Evolutionary conservation across 805 yeast species (phyloP), one percentile per base, ranked within the genome.

Genomic region (Dipodascopsis tothii): DNA sequence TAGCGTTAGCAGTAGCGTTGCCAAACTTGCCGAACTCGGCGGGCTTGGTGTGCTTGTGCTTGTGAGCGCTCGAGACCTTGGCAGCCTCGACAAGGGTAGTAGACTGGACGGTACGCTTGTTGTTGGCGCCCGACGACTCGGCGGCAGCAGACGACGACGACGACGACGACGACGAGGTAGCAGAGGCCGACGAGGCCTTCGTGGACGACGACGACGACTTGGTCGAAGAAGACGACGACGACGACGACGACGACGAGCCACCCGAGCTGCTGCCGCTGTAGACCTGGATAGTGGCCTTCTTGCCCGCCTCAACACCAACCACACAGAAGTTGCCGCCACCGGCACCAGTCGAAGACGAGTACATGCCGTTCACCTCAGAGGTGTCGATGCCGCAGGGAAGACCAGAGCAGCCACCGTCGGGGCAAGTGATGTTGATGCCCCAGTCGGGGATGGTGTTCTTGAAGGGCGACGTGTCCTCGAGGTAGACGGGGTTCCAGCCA

Each of bases 401-500:
- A n/a, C 94, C 94, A 50, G 68, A 69, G 64, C 95, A 85, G 40
- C 74, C 66, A 40, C 71, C 74, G 56, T 80, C 82, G 44, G 78
- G 83, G 66, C 95, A 86, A 5, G 77, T 74, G 55, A 86, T 70
- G 60, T 78, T 74, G 52, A 86, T 58, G 56, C 95, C 95, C 55
- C 77, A 48, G 18, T 40, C 36, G 6, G 53, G 53, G 25, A 46
- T 39, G 3, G 64, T 64, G 56, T 70, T 63, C 50, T 69, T 67
- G 68, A 79, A 82, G 5, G 81, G 75, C 21, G 70, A 61, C 21
- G 66, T 53, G 40, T 69, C 70, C 51, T 81, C 90, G 56, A 83
- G 62, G 63, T 84, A 84, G 44, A 81, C 74, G 14, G 96, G 95
- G 64, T 86, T 86, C 94, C 94, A 85, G 37, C 90, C 95, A 60